Evolutionary conservation across 2,329 filamentous ascomycete genomes (phyloP), one percentile per base, ranked within the genome.

Genomic region (Diaporthe sp.): DNA sequence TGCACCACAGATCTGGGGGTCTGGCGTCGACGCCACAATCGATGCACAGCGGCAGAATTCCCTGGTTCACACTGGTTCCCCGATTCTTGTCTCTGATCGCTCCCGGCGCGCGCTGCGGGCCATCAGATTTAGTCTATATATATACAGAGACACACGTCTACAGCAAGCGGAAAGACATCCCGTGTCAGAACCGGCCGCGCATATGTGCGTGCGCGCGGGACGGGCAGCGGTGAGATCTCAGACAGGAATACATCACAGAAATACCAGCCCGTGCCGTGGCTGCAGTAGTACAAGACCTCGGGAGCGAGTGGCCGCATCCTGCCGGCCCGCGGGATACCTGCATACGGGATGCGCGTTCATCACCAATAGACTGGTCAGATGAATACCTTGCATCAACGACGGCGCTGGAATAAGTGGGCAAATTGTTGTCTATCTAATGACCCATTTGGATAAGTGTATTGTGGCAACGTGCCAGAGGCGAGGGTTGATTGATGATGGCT

Each of bases 151-250:
- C 22, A 60, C 12, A 4, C 20, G 28, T 20, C 42, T 25, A 20
- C 25, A 44, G 39, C 60, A 31, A 42, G 60, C 42, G 60, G 60
- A 31, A 31, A 63, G 39, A 63, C 60, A 63, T 63, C n/a, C 39
- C 60, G 60, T 28, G 39, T 63, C 39, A 39, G 15, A 28, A 20
- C 44, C 60, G 39, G 55, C 15, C 55, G 31, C 55, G 28, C 22
- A 25, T n/a, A 28, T 44, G 37, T 25, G 17, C 17, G 47, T 34
- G 49, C 34, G 44, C 31, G 65, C 65, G 34, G 65, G 31, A 42
- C 65, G 47, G 65, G 49, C 65, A 70, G 65, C 65, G 65, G 65
- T 70, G 65, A 70, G 49, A 70, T 70, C 65, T 70, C 34, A 42
- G 25, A 55, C 34, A 70, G 44, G 20, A 70, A 7, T 70, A 55